phyloP scores from a whole-genome alignment of 2,329 filamentous ascomycete species.

The Colletotrichum costaricense region DNA sequence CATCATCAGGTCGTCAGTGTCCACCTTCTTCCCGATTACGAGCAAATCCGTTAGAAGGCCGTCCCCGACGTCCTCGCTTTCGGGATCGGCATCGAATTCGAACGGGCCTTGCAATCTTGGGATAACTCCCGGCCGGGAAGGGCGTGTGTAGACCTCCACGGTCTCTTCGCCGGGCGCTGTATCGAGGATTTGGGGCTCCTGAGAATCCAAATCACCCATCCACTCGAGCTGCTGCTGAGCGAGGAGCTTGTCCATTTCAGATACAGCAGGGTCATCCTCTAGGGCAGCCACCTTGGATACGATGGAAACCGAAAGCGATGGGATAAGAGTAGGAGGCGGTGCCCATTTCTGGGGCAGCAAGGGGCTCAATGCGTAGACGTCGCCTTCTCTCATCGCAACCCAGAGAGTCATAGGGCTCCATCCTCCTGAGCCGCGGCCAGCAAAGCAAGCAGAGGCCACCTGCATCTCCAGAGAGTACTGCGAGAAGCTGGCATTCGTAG shows the following conservation, averaged over 20 bases:
- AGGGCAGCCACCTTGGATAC: constrained; percentile 76
- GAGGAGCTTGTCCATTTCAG: constrained; percentile 64
- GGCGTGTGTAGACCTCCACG: constrained; percentile 67
- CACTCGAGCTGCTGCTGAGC: constrained; percentile 74
- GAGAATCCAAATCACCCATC: constrained; percentile 74
- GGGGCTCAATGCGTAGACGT: constrained; percentile 93
- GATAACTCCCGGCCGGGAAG: constrained; percentile 66
- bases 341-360: constrained; percentile 90
- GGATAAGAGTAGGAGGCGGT: constrained; percentile 79
- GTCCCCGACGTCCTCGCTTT: constrained; percentile 67
- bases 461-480: constrained; percentile 94
- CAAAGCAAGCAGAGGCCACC: constrained; percentile 88
- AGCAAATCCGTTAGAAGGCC: constrained; percentile 70
- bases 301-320: constrained; percentile 85
- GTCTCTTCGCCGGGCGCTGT: constrained; percentile 59
- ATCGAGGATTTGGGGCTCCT: constrained; percentile 69
- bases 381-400: constrained; percentile 94
- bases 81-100: constrained; percentile 64
- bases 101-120: constrained; percentile 74
- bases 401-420: constrained; percentile 98
- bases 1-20: constrained; percentile 69
- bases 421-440: constrained; percentile 74
- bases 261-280: constrained; percentile 68
- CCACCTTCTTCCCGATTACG: constrained; percentile 71
- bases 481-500: constrained; percentile 84